Evolutionary conservation across 768 basidiomycete genomes (phyloP).

Genomic region (Trametes elegans): DNA sequence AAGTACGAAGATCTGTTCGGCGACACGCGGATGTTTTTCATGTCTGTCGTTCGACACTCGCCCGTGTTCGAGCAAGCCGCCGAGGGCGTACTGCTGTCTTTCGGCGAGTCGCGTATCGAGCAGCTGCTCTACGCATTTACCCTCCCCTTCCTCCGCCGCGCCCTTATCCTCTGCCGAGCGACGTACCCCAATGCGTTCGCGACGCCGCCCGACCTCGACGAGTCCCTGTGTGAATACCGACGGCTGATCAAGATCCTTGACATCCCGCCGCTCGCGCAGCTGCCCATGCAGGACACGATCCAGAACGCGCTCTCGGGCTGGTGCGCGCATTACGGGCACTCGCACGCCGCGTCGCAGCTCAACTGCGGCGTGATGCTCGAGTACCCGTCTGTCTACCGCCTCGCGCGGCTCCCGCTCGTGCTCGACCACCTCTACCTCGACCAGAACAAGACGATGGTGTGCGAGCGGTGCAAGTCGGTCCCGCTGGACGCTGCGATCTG

Average conservation of each 20-base stretch:
- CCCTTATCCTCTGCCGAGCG: conserved; percentile 80
- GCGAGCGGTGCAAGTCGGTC: conserved; percentile 72
- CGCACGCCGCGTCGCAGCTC: conserved; percentile 73
- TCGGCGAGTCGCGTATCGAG: conserved; percentile 83
- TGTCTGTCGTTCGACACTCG: conserved; percentile 87
- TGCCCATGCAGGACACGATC: conserved; percentile 82
- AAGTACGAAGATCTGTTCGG: conserved; percentile 75
- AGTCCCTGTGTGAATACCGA: conserved; percentile 67
- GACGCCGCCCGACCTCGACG: conserved; percentile 41
- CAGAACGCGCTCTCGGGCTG: conserved; percentile 87
- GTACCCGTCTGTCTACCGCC: conserved; percentile 78
- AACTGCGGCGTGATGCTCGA: conserved; percentile 82
- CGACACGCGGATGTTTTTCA: conserved; percentile 85
- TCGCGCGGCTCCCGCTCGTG: conserved; percentile 75
- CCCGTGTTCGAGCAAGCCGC: conserved; percentile 85
- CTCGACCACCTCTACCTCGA: conserved; percentile 83
- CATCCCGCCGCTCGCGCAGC: conserved; percentile 76
- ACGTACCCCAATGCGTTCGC: conserved; percentile 65
- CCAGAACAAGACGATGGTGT: conserved; percentile 70
- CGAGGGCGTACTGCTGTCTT: conserved; percentile 72
- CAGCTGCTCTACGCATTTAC: conserved; percentile 86
- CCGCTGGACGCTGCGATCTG: conserved; percentile 90
- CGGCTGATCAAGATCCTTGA: conserved; percentile 73
- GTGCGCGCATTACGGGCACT: conserved; percentile 86
- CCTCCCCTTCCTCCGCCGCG: conserved; percentile 87